A percentile compares a stretch with the other conserved stretches of the same genome.
These are phyloP conservation scores for Aspergillus ostianus DNA, from an alignment of 495 filamentous ascomycete genomes.

Conservation along the genomic window DNA sequence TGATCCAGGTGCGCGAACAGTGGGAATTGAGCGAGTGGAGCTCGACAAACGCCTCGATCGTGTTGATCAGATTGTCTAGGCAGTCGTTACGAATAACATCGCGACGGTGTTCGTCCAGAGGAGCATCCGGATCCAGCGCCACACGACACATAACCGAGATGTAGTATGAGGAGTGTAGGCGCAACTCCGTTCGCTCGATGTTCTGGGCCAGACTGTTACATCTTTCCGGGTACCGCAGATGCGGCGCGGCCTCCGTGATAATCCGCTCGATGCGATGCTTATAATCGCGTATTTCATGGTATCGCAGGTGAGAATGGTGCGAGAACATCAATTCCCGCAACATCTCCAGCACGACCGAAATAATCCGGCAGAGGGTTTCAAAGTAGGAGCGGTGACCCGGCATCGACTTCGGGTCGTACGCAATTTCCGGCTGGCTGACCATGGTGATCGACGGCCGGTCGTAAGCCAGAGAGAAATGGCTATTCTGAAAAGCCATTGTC, in stretches of 20 bases:
- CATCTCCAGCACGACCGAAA: conserved; percentile 53
- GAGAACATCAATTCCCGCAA: conserved; percentile 50
- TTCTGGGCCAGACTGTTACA: conserved; percentile 51
- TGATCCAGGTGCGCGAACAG: conserved; percentile 49
- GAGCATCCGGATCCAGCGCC: conserved; percentile 48
- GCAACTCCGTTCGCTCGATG: conserved; percentile 55
- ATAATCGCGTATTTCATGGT: conserved; percentile 49
- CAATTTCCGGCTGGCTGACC: conserved; percentile 51
- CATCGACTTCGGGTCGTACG: conserved; percentile 46
- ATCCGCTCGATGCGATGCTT: conserved; percentile 52
- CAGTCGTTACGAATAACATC: conserved; percentile 45
- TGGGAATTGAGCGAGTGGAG: conserved; percentile 41
- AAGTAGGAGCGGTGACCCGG: conserved; percentile 52
- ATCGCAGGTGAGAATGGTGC: conserved; percentile 37
- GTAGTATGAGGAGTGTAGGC: conserved; percentile 58
- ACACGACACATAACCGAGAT: conserved; percentile 57
- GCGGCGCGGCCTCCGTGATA: conserved; percentile 48
- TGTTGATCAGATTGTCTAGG: conserved; percentile 38
- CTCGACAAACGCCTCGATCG: conserved; percentile 46
- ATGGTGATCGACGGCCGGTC: conserved; percentile 56
- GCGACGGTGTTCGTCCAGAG: conserved; percentile 32
- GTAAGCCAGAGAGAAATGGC: conserved; percentile 59
- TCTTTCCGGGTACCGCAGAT: conserved; percentile 48
- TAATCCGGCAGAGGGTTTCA: conserved; percentile 54
- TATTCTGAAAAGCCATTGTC: conserved; percentile 62